phyloP scores from a whole-genome alignment of 768 basidiomycete genomes.

The Serendipita sp. region DNA sequence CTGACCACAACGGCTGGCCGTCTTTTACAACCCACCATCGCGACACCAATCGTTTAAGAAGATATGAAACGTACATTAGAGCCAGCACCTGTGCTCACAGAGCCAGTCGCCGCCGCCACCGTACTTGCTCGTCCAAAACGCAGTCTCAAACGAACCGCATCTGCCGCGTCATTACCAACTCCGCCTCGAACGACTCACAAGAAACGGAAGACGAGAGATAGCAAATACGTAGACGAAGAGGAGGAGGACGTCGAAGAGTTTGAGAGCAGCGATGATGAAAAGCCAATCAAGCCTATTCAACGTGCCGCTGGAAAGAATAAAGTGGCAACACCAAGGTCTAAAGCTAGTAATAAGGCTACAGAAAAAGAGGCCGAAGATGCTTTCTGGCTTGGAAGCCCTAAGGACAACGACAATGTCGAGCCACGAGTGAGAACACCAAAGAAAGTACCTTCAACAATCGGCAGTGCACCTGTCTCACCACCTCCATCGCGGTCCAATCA shows the following conservation, averaged over 20 bases:
- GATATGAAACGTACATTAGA: neutral
- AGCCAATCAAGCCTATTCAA: neutral
- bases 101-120: neutral
- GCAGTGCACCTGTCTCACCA: slow-evolving; percentile 39
- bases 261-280: slow-evolving; percentile 8
- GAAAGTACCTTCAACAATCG: slow-evolving; percentile 4
- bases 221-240: slow-evolving; percentile 12
- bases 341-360: neutral
- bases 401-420: neutral
- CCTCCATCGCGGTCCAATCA: slow-evolving; percentile 38
- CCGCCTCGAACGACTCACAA: slow-evolving; percentile 40
- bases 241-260: slow-evolving; percentile 11
- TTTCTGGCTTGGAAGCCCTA: slow-evolving; percentile 3
- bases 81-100: neutral
- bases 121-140: slow-evolving; percentile 13
- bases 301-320: neutral
- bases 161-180: slow-evolving; percentile 46
- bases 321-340: neutral
- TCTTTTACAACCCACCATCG: neutral
- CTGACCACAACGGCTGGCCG: slow-evolving; percentile 4
- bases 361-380: slow-evolving; percentile 4
- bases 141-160: slow-evolving; percentile 45
- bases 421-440: neutral
- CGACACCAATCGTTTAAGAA: neutral
- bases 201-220: slow-evolving; percentile 9